Percentiles rank a stretch among this genome's conserved stretches.
phyloP scores from a whole-genome alignment of 2,329 filamentous ascomycete species.

The Sclerotinia glacialis region DNA sequence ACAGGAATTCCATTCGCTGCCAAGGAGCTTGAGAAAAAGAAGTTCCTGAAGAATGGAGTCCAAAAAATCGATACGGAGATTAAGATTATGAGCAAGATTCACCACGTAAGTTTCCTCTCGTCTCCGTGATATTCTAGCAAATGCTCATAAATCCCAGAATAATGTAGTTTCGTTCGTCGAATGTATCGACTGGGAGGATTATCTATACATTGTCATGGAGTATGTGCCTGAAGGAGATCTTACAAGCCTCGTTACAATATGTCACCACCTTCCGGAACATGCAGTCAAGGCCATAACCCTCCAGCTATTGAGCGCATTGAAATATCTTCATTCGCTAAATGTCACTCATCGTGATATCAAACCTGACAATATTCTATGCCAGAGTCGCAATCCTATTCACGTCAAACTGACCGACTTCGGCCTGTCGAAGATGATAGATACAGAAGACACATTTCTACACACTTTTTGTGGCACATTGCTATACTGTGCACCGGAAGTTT shows the following conservation, averaged over 20 bases:
- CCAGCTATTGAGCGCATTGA: slow-evolving; percentile 77
- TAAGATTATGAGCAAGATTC: slow-evolving; percentile 84
- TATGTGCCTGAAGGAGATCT: slow-evolving; percentile 81
- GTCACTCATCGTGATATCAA: slow-evolving; percentile 99
- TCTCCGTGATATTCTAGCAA: neutral
- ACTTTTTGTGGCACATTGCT: slow-evolving; percentile 95
- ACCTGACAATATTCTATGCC: slow-evolving; percentile 92
- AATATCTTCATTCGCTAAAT: slow-evolving; percentile 80
- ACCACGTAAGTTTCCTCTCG: slow-evolving; percentile 62
- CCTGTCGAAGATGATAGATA: slow-evolving; percentile 88
- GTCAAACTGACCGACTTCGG: slow-evolving; percentile 97
- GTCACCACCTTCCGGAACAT: slow-evolving; percentile 62
- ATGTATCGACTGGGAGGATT: slow-evolving; percentile 74
- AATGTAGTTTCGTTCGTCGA: slow-evolving; percentile 93
- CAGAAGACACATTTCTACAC: slow-evolving; percentile 79
- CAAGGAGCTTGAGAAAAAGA: slow-evolving; percentile 90
- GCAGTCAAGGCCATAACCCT: slow-evolving; percentile 68
- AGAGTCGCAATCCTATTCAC: slow-evolving; percentile 66
- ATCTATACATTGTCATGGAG: slow-evolving; percentile 97
- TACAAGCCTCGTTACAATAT: slow-evolving; percentile 64
- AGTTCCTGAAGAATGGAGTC: slow-evolving; percentile 83
- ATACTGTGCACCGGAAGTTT: slow-evolving; percentile 96
- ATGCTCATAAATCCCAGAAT: slow-evolving; percentile 8
- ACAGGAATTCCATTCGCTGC: slow-evolving; percentile 83
- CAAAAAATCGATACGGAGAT: slow-evolving; percentile 96